A percentile compares a stretch with the other conserved stretches of the same genome.
Conservation (phyloP, 2,329 filamentous ascomycete species). For the Ustulina deusta region DNA sequence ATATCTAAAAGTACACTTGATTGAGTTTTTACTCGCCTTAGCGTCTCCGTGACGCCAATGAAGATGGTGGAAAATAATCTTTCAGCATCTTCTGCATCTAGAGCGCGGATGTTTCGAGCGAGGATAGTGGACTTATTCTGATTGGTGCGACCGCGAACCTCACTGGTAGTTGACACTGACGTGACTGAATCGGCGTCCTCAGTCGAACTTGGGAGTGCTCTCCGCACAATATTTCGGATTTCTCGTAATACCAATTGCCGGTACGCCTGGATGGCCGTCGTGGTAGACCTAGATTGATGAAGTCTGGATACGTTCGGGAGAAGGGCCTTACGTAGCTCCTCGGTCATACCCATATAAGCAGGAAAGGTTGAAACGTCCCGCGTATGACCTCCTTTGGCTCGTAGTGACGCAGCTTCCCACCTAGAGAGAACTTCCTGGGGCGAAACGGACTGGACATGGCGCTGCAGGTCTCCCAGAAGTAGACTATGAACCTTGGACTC, state of each 20-base stretch:
- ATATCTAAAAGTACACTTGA: conserved; percentile 93
- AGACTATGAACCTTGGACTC: conserved; percentile 82
- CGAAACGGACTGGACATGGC: conserved; percentile 80
- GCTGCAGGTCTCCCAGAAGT: conserved; percentile 73
- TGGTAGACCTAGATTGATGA: conserved; percentile 80
- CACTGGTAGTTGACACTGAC: conserved; percentile 78
- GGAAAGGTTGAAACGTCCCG: conserved; percentile 77
- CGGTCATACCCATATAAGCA: conserved; percentile 79
- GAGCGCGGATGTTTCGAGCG: conserved; percentile 84
- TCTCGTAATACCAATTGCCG: conserved; percentile 85
- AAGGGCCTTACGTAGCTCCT: conserved; percentile 76
- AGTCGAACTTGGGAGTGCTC: conserved; percentile 87
- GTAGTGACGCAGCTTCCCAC: conserved; percentile 82
- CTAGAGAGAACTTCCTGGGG: conserved; percentile 79
- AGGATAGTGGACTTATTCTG: conserved; percentile 90
- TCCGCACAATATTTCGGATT: conserved; percentile 84
- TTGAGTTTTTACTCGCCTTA: conserved; percentile 87
- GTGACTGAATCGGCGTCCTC: conserved; percentile 92
- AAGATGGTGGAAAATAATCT: conserved; percentile 84
- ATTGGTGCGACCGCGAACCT: conserved; percentile 73
- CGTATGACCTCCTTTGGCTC: conserved; percentile 74
- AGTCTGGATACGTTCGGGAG: conserved; percentile 79
- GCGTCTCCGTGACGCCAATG: conserved; percentile 84
- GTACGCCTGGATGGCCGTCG: conserved; percentile 81
- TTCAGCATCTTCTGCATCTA: conserved; percentile 87